Evolutionary conservation across 1,139 yeast species (phyloP).

Genomic region (Saccharomycopsis hybrid): DNA sequence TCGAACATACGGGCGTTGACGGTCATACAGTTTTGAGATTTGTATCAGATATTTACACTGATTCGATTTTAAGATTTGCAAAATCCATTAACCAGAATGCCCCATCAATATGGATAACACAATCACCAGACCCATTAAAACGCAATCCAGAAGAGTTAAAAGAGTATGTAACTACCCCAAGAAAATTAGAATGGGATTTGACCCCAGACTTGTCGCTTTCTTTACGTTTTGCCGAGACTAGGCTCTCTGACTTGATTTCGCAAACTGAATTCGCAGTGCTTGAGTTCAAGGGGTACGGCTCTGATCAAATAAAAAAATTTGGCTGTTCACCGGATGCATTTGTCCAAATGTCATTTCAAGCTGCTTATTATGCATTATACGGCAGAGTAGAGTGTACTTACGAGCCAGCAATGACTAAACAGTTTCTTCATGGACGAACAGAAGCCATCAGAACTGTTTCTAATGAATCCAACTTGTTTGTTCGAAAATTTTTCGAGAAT

Average conservation of each 20-base stretch:
- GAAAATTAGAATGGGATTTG: constrained; percentile 84
- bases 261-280: constrained; percentile 84
- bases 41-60: constrained; percentile 87
- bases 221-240: constrained; percentile 84
- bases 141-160: not conserved
- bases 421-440: constrained; percentile 82
- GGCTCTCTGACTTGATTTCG: constrained; percentile 78
- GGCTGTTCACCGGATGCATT: constrained; percentile 93
- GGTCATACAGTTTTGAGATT: constrained; percentile 89
- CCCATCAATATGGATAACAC: constrained; percentile 53
- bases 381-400: constrained; percentile 92
- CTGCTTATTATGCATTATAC: constrained; percentile 84
- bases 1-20: constrained; percentile 94
- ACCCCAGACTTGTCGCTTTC: constrained; percentile 74
- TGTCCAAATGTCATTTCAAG: constrained; percentile 91
- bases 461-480: constrained; percentile 72
- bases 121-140: not conserved
- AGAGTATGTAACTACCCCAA: constrained; percentile 42
- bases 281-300: constrained; percentile 72
- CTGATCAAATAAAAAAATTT: constrained; percentile 72
- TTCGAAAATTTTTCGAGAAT: constrained; percentile 76
- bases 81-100: constrained; percentile 74
- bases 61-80: constrained; percentile 82
- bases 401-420: constrained; percentile 95
- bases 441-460: constrained; percentile 87